Percentiles rank a stretch among this genome's conserved stretches.
phyloP scores from a whole-genome alignment of 257 asterid species.

The Rhazya stricta region DNA sequence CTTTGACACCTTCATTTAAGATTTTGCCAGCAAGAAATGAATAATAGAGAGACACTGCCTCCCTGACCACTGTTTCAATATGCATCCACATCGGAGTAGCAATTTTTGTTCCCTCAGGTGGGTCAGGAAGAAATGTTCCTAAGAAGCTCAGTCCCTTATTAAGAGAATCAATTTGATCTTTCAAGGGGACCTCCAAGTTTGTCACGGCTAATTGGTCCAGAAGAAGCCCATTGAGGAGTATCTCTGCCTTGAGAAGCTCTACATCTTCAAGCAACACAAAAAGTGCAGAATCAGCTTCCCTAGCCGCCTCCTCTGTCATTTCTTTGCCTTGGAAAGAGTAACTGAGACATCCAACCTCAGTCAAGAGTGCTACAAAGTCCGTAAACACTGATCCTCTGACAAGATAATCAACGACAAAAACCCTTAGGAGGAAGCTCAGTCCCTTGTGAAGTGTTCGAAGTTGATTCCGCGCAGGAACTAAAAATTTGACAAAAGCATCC shows the following conservation, averaged over 20 bases:
- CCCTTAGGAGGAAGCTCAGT: background rate
- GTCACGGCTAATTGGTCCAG: background rate
- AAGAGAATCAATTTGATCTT: background rate
- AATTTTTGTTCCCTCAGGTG: background rate
- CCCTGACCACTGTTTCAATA: background rate
- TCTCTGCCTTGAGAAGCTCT: background rate
- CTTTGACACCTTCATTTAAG: background rate
- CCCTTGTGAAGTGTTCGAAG: background rate
- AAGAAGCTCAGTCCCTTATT: background rate
- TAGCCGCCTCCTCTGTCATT: background rate
- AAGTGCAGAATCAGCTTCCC: background rate
- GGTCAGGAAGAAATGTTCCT: background rate
- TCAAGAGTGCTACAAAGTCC: constrained; percentile 2
- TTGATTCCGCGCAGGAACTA: too few species aligned
- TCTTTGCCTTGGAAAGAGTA: too few species aligned
- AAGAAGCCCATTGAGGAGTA: background rate
- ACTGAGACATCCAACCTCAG: background rate
- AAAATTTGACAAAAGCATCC: too few species aligned
- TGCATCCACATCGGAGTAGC: background rate
- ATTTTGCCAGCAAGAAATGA: background rate
- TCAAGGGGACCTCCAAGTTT: background rate
- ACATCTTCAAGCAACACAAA: background rate
- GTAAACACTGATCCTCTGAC: too few species aligned
- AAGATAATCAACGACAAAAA: background rate
- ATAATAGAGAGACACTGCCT: background rate